Percentiles rank a stretch among this genome's conserved stretches.
Evolutionary conservation across 257 asterid species (phyloP).

Genomic region (Apocynum venetum): DNA sequence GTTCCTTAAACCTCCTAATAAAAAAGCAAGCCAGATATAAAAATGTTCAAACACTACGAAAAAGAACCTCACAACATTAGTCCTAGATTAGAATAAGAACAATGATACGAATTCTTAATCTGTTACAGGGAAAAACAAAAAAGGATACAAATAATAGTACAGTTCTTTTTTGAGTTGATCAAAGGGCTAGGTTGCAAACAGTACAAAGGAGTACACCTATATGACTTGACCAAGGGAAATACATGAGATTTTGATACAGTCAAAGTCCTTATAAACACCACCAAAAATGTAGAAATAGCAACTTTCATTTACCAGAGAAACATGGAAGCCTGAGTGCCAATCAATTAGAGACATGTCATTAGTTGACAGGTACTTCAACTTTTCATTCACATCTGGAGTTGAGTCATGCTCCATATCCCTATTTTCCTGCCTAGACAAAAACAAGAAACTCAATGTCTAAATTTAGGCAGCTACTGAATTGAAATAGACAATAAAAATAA

Average conservation of each 20-base stretch:
- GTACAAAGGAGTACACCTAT: neutral
- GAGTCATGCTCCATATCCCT: conserved; percentile 62
- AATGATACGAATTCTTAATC: neutral
- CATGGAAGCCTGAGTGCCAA: conserved; percentile 95
- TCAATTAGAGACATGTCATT: conserved; percentile 66
- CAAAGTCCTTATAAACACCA: conserved; percentile 6
- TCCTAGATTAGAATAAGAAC: neutral
- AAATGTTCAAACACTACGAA: neutral
- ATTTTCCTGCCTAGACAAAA: conserved; percentile 64
- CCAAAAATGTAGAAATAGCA: conserved; percentile 18
- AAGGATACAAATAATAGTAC: neutral
- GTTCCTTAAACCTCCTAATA: neutral
- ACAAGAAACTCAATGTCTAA: neutral
- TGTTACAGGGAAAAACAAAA: neutral
- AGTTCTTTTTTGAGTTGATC: neutral
- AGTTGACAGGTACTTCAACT: conserved; percentile 62
- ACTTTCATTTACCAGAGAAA: conserved; percentile 60
- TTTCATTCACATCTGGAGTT: conserved; percentile 49
- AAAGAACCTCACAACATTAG: neutral
- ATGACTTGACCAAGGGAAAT: neutral
- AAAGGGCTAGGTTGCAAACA: neutral
- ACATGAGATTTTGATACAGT: neutral
- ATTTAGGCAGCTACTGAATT: neutral
- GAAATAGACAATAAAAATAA: neutral
- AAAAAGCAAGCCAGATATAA: neutral